A percentile compares a stretch with the other conserved stretches of the same genome.
Evolutionary conservation across 768 basidiomycete genomes (phyloP).

Genomic region (Macrolepiota fuliginosa): DNA sequence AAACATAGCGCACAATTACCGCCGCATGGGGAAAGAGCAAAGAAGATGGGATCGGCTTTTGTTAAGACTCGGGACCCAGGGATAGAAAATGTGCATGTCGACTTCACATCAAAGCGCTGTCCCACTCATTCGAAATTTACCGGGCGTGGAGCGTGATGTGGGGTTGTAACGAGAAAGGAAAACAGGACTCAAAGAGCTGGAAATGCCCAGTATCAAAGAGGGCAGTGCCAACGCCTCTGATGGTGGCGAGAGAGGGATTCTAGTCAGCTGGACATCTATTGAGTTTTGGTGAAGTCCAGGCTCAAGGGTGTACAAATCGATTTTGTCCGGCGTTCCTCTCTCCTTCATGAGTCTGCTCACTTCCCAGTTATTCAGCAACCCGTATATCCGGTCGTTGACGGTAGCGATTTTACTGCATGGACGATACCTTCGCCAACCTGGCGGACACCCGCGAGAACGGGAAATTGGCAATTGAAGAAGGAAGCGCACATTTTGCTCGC

Average conservation of each 20-base stretch:
- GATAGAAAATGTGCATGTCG: neutral
- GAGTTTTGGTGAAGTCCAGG: neutral
- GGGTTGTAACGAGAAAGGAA: neutral
- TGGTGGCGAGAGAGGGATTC: neutral
- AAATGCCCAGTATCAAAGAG: neutral
- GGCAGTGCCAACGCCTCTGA: neutral
- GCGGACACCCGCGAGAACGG: slow-evolving; percentile 3
- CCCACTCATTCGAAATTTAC: neutral
- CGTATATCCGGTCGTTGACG: neutral
- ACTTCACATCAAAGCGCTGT: neutral
- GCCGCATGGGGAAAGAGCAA: slow-evolving; percentile 4
- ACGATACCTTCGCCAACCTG: neutral
- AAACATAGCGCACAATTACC: slow-evolving; percentile 1
- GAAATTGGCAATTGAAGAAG: slow-evolving; percentile 1
- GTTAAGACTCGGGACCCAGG: slow-evolving; percentile 7
- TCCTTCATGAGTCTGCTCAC: neutral
- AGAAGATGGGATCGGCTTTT: slow-evolving; percentile 2
- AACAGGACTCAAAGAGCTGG: neutral
- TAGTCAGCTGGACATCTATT: neutral
- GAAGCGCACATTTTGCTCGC: neutral
- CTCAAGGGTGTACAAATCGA: neutral
- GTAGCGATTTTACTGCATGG: neutral
- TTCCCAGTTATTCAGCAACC: neutral
- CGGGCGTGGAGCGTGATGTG: neutral
- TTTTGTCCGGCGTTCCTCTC: neutral